Evolutionary conservation across 2,329 filamentous ascomycete genomes (phyloP).

Genomic region (Chaetomiaceae sp.): DNA sequence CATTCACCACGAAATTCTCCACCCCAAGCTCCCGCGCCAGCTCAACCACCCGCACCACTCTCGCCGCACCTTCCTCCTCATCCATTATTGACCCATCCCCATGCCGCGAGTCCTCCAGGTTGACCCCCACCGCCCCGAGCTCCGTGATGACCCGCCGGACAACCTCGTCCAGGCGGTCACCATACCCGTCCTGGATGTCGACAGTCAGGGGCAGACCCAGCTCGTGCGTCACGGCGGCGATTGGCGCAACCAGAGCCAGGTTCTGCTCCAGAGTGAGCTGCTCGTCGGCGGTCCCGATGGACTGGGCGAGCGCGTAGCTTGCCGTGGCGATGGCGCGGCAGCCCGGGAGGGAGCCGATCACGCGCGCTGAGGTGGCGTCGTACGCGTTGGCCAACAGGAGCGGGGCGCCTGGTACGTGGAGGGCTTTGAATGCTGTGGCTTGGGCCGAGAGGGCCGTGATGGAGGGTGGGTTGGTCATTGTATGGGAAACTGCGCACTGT

Average conservation of each 20-base stretch:
- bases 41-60: constrained; percentile 35
- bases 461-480: constrained; percentile 2
- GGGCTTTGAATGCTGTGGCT: constrained; percentile 31
- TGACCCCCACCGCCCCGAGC: constrained; percentile 45
- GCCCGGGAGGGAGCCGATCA: constrained; percentile 34
- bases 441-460: constrained; percentile 5
- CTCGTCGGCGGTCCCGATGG: constrained; percentile 35
- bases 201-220: constrained; percentile 40
- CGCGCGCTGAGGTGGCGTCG: constrained; percentile 39
- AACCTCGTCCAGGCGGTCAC: constrained; percentile 35
- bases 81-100: constrained; percentile 33
- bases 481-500: no score
- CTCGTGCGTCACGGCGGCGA: constrained; percentile 33
- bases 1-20: constrained; percentile 46
- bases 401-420: constrained; percentile 40
- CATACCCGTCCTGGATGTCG: constrained; percentile 51
- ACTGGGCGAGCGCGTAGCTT: constrained; percentile 37
- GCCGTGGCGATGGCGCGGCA: constrained; percentile 37
- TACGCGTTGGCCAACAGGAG: constrained; percentile 46
- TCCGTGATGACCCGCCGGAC: constrained; percentile 36
- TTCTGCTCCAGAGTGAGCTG: constrained; percentile 41
- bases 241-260: constrained; percentile 35
- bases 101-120: constrained; percentile 46
- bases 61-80: constrained; percentile 36
- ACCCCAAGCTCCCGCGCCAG: constrained; percentile 39